Percentiles rank a stretch among this genome's conserved stretches.
phyloP scores from a whole-genome alignment of 768 basidiomycete species.

The Tubosaeta sp. region DNA sequence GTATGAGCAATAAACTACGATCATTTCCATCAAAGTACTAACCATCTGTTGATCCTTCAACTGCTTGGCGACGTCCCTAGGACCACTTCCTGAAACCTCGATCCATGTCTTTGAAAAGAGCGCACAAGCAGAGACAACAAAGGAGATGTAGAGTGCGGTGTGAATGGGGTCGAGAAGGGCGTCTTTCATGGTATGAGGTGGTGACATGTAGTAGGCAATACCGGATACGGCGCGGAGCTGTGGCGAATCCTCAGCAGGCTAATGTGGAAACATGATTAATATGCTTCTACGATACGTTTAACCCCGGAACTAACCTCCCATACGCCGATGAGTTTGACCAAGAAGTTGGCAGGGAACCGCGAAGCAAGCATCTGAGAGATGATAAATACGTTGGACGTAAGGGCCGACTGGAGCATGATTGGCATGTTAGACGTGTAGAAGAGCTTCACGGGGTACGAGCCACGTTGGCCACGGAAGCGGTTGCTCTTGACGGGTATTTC shows the following conservation, averaged over 20 bases:
- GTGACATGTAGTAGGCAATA: conserved; percentile 96
- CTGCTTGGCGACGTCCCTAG: conserved; percentile 94
- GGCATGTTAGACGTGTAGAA: conserved; percentile 99
- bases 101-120: conserved; percentile 99
- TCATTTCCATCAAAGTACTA: not conserved
- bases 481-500: conserved; percentile 98
- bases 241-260: conserved; percentile 93
- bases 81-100: conserved; percentile 94
- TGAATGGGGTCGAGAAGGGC: conserved; percentile 92
- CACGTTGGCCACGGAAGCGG: conserved; percentile 93
- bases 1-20: conserved; percentile 2
- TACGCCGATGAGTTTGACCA: conserved; percentile 88
- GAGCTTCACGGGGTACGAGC: conserved; percentile 93
- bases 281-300: not conserved
- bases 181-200: conserved; percentile 89
- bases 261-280: conserved; percentile 8
- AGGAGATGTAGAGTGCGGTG: conserved; percentile 83
- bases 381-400: conserved; percentile 94
- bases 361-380: conserved; percentile 92
- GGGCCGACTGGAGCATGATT: conserved; percentile 95
- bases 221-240: conserved; percentile 89
- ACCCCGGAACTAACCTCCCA: conserved; percentile 76
- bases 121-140: conserved; percentile 92
- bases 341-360: conserved; percentile 87
- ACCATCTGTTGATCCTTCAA: conserved; percentile 99